Conservation (phyloP, 768 basidiomycete species). For the Chiua virens region DNA sequence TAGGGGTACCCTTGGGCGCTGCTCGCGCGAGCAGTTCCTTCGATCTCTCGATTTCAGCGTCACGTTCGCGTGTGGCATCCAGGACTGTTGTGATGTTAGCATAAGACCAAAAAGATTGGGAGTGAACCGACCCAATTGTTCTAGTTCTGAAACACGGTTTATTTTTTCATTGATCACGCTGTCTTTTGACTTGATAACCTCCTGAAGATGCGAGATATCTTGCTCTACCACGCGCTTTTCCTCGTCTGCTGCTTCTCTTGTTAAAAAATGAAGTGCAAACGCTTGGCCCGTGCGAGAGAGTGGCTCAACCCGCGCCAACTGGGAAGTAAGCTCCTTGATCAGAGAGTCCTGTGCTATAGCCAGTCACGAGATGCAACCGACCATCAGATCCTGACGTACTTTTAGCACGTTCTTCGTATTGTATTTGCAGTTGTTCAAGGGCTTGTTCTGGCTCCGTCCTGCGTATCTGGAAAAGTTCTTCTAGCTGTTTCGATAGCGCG, state of each 20-base stretch:
- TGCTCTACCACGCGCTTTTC: conserved; percentile 56
- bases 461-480: conserved; percentile 58
- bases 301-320: conserved; percentile 55
- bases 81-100: conserved; percentile 39
- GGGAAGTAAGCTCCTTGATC: conserved; percentile 47
- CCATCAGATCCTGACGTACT: conserved; percentile 37
- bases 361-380: conserved; percentile 3
- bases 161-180: conserved; percentile 43
- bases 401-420: conserved; percentile 51
- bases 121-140: conserved; percentile 45
- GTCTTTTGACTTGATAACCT: conserved; percentile 44
- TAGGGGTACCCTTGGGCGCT: conserved; percentile 40
- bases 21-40: conserved; percentile 44
- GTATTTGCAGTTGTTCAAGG: conserved; percentile 46
- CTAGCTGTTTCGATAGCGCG: conserved; percentile 51
- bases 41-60: conserved; percentile 61
- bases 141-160: conserved; percentile 44
- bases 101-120: background rate
- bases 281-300: conserved; percentile 49
- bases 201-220: conserved; percentile 46
- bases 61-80: conserved; percentile 53
- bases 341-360: conserved; percentile 54
- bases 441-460: conserved; percentile 65
- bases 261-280: conserved; percentile 62
- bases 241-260: conserved; percentile 70